A percentile compares a stretch with the other conserved stretches of the same genome.
These are phyloP conservation scores for Tilletia indica DNA, from an alignment of 1,284 basidiomycete species.

Conservation along the genomic window DNA sequence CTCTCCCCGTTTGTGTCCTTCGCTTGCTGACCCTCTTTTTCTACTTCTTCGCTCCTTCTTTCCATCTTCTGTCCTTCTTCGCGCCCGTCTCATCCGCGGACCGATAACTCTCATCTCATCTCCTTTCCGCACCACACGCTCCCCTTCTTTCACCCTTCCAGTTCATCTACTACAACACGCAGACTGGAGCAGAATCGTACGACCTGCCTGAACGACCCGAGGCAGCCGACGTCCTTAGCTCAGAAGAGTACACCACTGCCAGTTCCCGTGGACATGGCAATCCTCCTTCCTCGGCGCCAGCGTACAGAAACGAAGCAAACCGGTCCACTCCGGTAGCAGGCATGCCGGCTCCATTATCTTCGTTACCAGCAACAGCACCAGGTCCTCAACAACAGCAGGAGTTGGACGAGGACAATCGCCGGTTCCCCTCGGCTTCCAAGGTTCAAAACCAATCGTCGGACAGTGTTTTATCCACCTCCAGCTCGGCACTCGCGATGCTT, in stretches of 20 bases:
- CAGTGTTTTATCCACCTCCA: too few relatives aligned
- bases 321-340: not conserved
- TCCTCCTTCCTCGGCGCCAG: not conserved
- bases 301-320: too few relatives aligned
- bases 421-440: too few relatives aligned
- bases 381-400: not conserved
- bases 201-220: slow-evolving; percentile 66
- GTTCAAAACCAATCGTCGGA: too few relatives aligned
- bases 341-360: not conserved
- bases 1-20: not conserved
- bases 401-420: not conserved
- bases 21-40: not conserved
- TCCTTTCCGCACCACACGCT: not conserved
- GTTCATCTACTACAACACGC: slow-evolving; percentile 90
- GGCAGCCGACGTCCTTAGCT: not conserved
- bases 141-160: slow-evolving; percentile 54
- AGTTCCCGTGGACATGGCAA: slow-evolving; percentile 7
- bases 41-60: not conserved
- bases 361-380: not conserved
- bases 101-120: not conserved
- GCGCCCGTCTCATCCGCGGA: not conserved
- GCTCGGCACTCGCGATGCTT: not conserved
- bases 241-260: slow-evolving; percentile 15
- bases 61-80: too few relatives aligned
- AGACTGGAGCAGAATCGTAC: slow-evolving; percentile 79